Base-by-base conservation (phyloP, 2,329 filamentous ascomycete species). In the Pseudovirgaria hyperparasitica region DNA sequence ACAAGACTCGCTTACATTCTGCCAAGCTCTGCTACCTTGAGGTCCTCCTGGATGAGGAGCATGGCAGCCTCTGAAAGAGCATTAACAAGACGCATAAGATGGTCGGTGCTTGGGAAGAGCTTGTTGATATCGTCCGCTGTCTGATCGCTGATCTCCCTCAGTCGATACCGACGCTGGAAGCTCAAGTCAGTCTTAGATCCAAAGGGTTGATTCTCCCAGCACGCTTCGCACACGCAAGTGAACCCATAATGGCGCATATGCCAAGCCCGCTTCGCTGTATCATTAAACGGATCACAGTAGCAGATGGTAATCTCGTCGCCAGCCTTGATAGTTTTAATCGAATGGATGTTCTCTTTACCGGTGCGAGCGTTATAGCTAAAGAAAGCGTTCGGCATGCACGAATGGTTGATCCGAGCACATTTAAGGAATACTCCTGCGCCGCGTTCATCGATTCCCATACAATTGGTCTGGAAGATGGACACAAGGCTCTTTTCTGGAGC, bases 391-490 rank as follows among this genome's bases (percentile, higher is more conserved):
- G 56, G 53, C 16, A 40, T 47, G 39, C 57, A 60, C 11, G 38
- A 43, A 37, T 60, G 57, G 29, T 59, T 60, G 44, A 59, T 50
- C 16, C 54, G 51, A 5, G 52, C 41, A 10, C 53, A 43, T 16
- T 46, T 30, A 6, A 45, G 41, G 22, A 55, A 59, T 9, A 60
- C 40, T 5, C 43, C 51, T 0, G 50, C 46, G 2, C 46, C 47
- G 2, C 33, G 25, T 14, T 28, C 25, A 5, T 34, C 38, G 31
- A 46, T 45, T 26, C 51, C 46, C 46, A 55, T 58, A 28, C 49
- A 54, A 36, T 60, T 58, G 18, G 46, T 58, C 33, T 54, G 52
- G 35, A 60, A 58, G 27, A 58, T 51, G 37, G 42, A 43, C 32
- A 41, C 32, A 19, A 42, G 29, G 13, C 40, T 45, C 8, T 39